These are phyloP conservation scores for Barnettozyma hawaiiensis DNA, from an alignment of 1,139 yeast genomes.

Conservation along the genomic window DNA sequence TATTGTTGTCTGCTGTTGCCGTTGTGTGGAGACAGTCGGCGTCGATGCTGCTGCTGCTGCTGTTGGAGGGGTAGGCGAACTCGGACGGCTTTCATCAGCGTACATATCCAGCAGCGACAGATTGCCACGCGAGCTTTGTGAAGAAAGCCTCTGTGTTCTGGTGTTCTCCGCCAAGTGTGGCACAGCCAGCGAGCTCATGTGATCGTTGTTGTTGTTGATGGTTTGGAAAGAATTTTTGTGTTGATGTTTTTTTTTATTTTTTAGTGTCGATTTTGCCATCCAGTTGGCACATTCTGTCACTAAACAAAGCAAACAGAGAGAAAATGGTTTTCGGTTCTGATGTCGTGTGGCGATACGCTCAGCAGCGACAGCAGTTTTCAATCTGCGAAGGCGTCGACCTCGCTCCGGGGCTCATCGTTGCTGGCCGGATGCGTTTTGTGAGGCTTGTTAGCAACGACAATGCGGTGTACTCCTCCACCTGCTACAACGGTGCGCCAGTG, in stretches of 20 bases:
- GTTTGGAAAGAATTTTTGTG: not conserved
- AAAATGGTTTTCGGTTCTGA: constrained; percentile 23
- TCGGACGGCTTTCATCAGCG: not conserved
- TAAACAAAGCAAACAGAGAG: too few relatives aligned
- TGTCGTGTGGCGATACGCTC: constrained; percentile 24
- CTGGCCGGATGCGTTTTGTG: constrained; percentile 1
- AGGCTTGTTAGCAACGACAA: not conserved
- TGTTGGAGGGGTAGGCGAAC: not conserved
- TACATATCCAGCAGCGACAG: constrained; percentile 5
- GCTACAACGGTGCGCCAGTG: constrained; percentile 28
- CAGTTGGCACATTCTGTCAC: too few relatives aligned
- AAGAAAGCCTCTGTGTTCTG: not conserved
- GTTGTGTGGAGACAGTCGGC: not conserved
- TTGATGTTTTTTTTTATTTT: not conserved
- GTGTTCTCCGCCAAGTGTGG: not conserved
- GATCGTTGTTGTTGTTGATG: not conserved
- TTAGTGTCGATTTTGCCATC: too few relatives aligned
- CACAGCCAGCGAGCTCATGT: not conserved
- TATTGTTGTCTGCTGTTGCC: not conserved
- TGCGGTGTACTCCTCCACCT: constrained; percentile 18
- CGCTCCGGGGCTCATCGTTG: constrained; percentile 4
- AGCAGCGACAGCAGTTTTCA: constrained; percentile 12
- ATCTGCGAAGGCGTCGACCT: constrained; percentile 18
- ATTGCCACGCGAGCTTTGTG: not conserved
- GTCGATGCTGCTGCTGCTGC: not conserved